These are phyloP conservation scores for Phylloporus arenicola DNA, from an alignment of 768 basidiomycete species.

Conservation along the genomic window DNA sequence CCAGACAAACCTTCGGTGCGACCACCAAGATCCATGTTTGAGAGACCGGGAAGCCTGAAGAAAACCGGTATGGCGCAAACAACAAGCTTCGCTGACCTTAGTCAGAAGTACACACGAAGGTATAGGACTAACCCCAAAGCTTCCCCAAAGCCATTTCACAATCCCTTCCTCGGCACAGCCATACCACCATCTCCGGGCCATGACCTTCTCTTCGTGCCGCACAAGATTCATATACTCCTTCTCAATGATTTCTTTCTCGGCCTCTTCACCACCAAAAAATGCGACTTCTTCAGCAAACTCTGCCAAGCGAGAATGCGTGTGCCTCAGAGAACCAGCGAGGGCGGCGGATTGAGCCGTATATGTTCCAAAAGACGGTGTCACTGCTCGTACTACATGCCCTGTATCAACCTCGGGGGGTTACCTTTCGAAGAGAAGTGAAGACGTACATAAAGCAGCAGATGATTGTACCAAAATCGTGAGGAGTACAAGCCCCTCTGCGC, in stretches of 20 bases:
- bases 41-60: constrained; percentile 72
- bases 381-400: constrained; percentile 59
- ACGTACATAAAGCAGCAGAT: constrained; percentile 75
- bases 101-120: background rate
- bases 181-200: constrained; percentile 82
- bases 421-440: background rate
- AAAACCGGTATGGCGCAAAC: constrained; percentile 95
- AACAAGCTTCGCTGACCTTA: constrained; percentile 47
- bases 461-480: constrained; percentile 81
- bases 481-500: constrained; percentile 83
- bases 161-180: constrained; percentile 91
- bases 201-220: constrained; percentile 78
- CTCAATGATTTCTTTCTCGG: constrained; percentile 89
- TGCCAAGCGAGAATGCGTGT: constrained; percentile 85
- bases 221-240: constrained; percentile 80
- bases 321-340: constrained; percentile 82
- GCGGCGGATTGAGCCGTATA: constrained; percentile 87
- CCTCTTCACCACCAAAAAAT: constrained; percentile 81
- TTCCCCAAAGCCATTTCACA: constrained; percentile 96
- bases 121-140: constrained; percentile 68
- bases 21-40: constrained; percentile 66
- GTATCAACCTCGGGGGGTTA: background rate
- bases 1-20: constrained; percentile 73
- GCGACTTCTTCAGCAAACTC: constrained; percentile 89
- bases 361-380: constrained; percentile 89